phyloP scores from a whole-genome alignment of 1,139 yeast genomes.

The Ashbya aceris region DNA sequence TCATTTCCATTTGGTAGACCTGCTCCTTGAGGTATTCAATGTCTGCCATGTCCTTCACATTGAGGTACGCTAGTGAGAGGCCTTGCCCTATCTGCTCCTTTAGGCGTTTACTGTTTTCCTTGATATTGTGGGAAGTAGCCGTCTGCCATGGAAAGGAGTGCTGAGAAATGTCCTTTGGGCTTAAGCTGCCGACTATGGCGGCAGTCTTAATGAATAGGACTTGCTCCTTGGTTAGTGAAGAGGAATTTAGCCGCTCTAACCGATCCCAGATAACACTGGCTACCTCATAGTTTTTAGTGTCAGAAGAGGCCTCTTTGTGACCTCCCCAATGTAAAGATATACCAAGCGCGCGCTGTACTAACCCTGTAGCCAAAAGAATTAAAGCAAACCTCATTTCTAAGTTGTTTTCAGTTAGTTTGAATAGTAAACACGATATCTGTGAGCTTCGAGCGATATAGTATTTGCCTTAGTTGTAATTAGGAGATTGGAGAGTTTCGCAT shows the following conservation, averaged over 20 bases:
- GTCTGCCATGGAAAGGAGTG: not conserved
- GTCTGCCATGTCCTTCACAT: not conserved
- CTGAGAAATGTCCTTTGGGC: not conserved
- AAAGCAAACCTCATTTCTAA: not conserved
- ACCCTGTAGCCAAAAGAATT: not conserved
- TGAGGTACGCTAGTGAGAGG: not conserved
- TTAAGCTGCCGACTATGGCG: conserved; percentile 2
- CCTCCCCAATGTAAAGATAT: not conserved
- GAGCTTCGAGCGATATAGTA: too few relatives aligned
- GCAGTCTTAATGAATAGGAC: conserved; percentile 1
- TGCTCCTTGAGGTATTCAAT: conserved; percentile 1
- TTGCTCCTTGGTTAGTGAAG: not conserved
- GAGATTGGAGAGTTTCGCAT: too few relatives aligned
- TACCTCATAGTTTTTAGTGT: conserved; percentile 2
- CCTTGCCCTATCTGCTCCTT: conserved; percentile 1
- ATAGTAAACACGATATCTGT: too few relatives aligned
- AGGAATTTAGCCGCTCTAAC: not conserved
- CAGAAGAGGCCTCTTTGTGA: not conserved
- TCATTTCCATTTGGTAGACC: not conserved
- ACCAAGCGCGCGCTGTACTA: not conserved
- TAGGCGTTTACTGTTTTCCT: not conserved
- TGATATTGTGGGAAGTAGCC: not conserved
- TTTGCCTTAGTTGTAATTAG: too few relatives aligned
- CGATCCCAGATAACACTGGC: conserved; percentile 1
- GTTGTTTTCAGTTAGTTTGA: not conserved